Evolutionary conservation across 2,329 filamentous ascomycete genomes (phyloP), one percentile per base, ranked within the genome.

Genomic region (Penicillium oxalicum): DNA sequence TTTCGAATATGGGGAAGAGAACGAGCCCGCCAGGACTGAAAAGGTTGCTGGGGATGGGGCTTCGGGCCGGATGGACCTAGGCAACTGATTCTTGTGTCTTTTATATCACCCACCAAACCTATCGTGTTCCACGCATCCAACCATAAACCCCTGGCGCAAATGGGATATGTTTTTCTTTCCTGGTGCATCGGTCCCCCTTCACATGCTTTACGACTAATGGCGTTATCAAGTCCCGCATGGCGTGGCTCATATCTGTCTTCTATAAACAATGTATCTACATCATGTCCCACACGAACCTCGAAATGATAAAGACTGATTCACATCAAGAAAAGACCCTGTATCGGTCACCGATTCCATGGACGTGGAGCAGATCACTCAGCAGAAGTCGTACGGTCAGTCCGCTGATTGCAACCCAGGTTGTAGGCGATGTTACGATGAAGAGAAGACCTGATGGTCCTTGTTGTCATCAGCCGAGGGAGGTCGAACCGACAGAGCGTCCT

Each of bases 1-100:
- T 1, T 68, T 79, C 39, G 75, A 76, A 9, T 57, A 53, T n/a
- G 57, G 55, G 6, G 58, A 64, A n/a, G 62, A 65, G 27, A 51
- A 70, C 25, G 72, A 76, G 34, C 70, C 73, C 13, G 57, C 54
- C 6, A 66, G 60, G 49, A 56, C 51, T 9, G 55, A 60, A 44
- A 61, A 52, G 40, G 53, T 61, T 26, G 43, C 50, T 5, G 64
- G 56, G 3, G 66, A 68, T 40, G 58, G 60, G 44, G 63, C 62
- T 33, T 64, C 67, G 2, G 64, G 57, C 43, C 66, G 65, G 47
- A 70, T 70, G 67, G 67, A 69, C 47, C 37, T 66, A n/a, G 64
- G 63, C 25, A 62, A 63, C 39, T 69, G 53, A 66, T 44, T 6
- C n/a, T 8, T 32, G 29, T 32, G 29, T 32, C 29, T 32, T 32